Percentiles rank a stretch among this genome's conserved stretches.
These are phyloP conservation scores for Nakazawaea ishiwadae DNA, from an alignment of 805 yeast species.

Conservation along the genomic window DNA sequence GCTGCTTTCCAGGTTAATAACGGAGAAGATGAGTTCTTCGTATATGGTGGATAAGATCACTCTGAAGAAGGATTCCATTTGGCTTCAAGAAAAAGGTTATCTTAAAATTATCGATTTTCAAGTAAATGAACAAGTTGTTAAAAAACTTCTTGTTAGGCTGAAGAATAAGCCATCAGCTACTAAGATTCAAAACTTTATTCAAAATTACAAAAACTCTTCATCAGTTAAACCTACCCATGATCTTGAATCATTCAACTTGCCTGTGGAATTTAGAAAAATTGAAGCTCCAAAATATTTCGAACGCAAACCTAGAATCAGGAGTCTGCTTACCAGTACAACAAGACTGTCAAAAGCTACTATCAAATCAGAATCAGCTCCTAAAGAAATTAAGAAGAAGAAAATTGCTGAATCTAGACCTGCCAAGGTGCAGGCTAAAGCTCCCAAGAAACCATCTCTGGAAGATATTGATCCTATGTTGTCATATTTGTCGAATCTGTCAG, in stretches of 20 bases:
- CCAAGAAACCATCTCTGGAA: no score
- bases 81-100: slow-evolving; percentile 27
- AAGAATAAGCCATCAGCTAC: slow-evolving; percentile 16
- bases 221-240: not conserved
- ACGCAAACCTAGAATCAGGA: no score
- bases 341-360: not conserved
- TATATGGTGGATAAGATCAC: slow-evolving; percentile 51
- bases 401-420: no score
- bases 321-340: no score
- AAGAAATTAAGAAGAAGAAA: not conserved
- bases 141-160: slow-evolving; percentile 10
- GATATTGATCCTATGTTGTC: slow-evolving; percentile 8
- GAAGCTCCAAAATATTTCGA: slow-evolving; percentile 1
- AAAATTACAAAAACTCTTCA: not conserved
- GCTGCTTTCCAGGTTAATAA: slow-evolving; percentile 33
- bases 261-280: slow-evolving; percentile 7
- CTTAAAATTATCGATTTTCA: slow-evolving; percentile 11
- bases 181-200: slow-evolving; percentile 6
- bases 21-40: slow-evolving; percentile 35
- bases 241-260: slow-evolving; percentile 2
- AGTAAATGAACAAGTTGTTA: no score
- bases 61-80: slow-evolving; percentile 35
- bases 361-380: not conserved
- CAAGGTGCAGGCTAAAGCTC: no score
- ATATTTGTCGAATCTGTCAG: slow-evolving; percentile 5